A percentile compares a stretch with the other conserved stretches of the same genome.
Evolutionary conservation across 2,329 filamentous ascomycete species (phyloP).

Genomic region (Proliferodiscus dingleyae): DNA sequence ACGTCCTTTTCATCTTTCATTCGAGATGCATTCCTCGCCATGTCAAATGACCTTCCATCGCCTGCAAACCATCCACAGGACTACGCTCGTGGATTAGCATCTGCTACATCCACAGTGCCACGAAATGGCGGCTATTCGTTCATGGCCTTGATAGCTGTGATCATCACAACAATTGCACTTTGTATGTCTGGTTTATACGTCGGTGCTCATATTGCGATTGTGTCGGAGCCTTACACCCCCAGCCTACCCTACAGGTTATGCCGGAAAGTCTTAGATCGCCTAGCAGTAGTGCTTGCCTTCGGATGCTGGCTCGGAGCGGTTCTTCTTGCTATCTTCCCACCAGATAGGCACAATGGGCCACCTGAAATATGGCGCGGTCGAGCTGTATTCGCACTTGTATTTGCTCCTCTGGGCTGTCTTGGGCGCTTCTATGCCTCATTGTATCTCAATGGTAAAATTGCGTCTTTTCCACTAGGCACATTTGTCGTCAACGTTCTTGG

Average conservation of each 20-base stretch:
- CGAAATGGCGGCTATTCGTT: constrained; percentile 76
- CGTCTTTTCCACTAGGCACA: constrained; percentile 77
- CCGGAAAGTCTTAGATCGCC: constrained; percentile 58
- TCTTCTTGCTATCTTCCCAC: constrained; percentile 66
- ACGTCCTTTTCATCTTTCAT: constrained; percentile 88
- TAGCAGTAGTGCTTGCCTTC: constrained; percentile 60
- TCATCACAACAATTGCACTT: constrained; percentile 67
- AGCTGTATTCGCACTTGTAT: constrained; percentile 71
- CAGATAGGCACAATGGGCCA: constrained; percentile 42
- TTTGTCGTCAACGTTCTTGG: constrained; percentile 78
- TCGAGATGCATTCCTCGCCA: constrained; percentile 70
- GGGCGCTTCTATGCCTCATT: constrained; percentile 68
- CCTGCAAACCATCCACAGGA: constrained; percentile 40
- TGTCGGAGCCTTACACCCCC: constrained; percentile 53
- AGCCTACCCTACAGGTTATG: constrained; percentile 53
- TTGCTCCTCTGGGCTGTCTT: constrained; percentile 77
- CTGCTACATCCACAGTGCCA: constrained; percentile 35
- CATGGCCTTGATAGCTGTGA: constrained; percentile 71
- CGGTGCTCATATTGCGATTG: constrained; percentile 70
- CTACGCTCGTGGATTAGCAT: constrained; percentile 26
- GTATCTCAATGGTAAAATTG: constrained; percentile 60
- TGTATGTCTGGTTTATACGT: constrained; percentile 64
- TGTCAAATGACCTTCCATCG: constrained; percentile 66
- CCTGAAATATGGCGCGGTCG: constrained; percentile 67
- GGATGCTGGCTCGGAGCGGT: constrained; percentile 76